Conservation (phyloP, 192 early-diverging fungal genomes). For the Coemansia sp. region DNA sequence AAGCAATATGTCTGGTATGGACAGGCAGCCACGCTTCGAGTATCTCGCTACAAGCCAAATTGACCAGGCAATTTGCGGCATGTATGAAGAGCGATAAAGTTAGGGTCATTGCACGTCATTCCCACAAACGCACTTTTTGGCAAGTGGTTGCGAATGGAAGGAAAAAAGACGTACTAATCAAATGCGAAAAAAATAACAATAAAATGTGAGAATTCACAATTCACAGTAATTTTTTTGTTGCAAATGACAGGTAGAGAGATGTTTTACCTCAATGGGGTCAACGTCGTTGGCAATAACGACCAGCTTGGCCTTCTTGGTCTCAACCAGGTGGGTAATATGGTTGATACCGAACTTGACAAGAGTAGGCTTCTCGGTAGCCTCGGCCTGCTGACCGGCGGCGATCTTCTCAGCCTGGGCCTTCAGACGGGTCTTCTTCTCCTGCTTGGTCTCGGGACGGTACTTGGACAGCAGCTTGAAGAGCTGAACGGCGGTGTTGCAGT, state of each 20-base stretch:
- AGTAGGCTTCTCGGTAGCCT: conserved; percentile 86
- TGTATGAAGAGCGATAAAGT: neutral
- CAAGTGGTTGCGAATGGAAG: neutral
- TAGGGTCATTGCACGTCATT: conserved; percentile 51
- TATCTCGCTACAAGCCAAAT: too few species aligned
- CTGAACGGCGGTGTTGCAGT: conserved; percentile 99
- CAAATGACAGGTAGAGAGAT: neutral
- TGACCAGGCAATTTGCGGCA: too few species aligned
- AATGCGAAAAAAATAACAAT: neutral
- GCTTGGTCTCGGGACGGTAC: conserved; percentile 98
- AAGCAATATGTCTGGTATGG: too few species aligned
- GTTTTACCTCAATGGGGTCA: conserved; percentile 90
- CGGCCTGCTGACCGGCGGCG: conserved; percentile 85
- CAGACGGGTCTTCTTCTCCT: conserved; percentile 95
- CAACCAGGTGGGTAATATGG: conserved; percentile 96
- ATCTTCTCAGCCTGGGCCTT: conserved; percentile 82
- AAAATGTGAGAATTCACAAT: conserved; percentile 21
- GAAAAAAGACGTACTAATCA: neutral
- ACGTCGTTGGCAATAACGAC: conserved; percentile 99
- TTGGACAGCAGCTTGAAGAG: conserved; percentile 98
- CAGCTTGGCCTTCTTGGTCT: conserved; percentile 98
- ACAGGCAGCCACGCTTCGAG: too few species aligned
- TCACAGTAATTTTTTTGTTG: neutral
- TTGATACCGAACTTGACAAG: conserved; percentile 99
- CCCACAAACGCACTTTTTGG: neutral